phyloP scores from a whole-genome alignment of 2,329 filamentous ascomycete species.

The Hypoxylon sp. region DNA sequence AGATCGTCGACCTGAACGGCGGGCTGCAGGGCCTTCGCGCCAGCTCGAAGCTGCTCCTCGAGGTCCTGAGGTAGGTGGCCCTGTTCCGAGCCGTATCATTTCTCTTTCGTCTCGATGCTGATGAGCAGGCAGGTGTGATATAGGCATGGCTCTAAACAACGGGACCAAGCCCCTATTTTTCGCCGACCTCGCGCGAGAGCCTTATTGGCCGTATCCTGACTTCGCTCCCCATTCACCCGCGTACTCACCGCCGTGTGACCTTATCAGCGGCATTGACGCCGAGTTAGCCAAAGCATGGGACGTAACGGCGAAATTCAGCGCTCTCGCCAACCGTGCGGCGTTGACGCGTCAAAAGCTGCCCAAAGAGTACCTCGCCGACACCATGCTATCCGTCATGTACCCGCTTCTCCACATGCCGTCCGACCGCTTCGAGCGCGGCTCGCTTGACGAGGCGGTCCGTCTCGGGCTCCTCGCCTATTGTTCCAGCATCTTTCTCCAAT shows the following conservation, averaged over 20 bases:
- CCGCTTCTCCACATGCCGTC: constrained; percentile 47
- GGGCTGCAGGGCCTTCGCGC: constrained; percentile 44
- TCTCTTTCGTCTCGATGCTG: not conserved
- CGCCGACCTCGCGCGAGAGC: constrained; percentile 7
- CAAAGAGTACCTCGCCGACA: constrained; percentile 32
- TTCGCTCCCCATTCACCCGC: not conserved
- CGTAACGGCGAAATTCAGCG: constrained; percentile 38
- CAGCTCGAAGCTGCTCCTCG: constrained; percentile 48
- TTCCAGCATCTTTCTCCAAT: constrained; percentile 51
- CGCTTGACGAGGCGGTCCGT: constrained; percentile 48
- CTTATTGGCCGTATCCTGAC: constrained; percentile 22
- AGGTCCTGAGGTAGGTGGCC: constrained; percentile 41
- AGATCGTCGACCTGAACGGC: constrained; percentile 49
- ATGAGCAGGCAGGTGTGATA: constrained; percentile 30
- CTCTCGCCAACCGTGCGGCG: constrained; percentile 39
- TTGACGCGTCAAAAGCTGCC: constrained; percentile 27
- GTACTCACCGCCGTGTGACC: not conserved
- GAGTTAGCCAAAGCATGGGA: constrained; percentile 36
- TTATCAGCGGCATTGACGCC: constrained; percentile 17
- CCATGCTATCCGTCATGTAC: constrained; percentile 52
- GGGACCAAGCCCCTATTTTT: constrained; percentile 32
- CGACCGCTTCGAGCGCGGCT: constrained; percentile 35
- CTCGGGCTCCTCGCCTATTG: constrained; percentile 51
- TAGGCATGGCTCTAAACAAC: constrained; percentile 27
- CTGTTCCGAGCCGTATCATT: not conserved